Percentiles rank a stretch among this genome's conserved stretches.
Evolutionary conservation across 495 filamentous ascomycete species (phyloP).

Genomic region (Peziza echinospora): DNA sequence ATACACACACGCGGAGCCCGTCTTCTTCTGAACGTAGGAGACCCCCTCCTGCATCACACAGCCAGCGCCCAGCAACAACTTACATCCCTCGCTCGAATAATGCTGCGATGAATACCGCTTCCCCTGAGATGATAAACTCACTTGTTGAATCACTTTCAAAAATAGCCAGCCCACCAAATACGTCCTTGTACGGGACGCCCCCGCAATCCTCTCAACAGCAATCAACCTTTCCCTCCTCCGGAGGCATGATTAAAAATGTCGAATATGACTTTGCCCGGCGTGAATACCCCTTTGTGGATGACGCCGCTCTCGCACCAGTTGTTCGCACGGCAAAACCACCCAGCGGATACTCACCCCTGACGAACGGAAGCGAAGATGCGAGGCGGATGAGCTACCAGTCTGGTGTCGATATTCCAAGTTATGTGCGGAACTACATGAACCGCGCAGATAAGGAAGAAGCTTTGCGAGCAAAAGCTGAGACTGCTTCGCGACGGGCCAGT

Average conservation of each 20-base stretch:
- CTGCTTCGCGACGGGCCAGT: background rate
- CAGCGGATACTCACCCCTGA: constrained; percentile 45
- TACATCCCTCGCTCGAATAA: background rate
- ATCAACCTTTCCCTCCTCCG: constrained; percentile 10
- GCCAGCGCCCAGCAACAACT: background rate
- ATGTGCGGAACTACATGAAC: constrained; percentile 20
- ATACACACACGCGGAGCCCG: background rate
- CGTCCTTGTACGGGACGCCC: constrained; percentile 16
- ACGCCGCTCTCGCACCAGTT: constrained; percentile 61
- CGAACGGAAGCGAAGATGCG: constrained; percentile 27
- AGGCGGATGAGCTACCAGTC: constrained; percentile 22
- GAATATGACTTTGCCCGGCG: constrained; percentile 27
- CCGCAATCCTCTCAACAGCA: constrained; percentile 24
- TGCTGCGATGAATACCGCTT: constrained; percentile 28
- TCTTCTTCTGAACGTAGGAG: background rate
- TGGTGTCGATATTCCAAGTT: constrained; percentile 24
- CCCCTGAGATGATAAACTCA: constrained; percentile 82
- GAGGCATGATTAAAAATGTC: constrained; percentile 10
- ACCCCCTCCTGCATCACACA: background rate
- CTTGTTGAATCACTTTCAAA: constrained; percentile 78
- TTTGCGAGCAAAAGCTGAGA: constrained; percentile 24
- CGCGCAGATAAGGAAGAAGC: constrained; percentile 25
- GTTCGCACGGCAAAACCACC: constrained; percentile 72
- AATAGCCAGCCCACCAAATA: constrained; percentile 28
- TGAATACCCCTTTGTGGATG: constrained; percentile 34